These are phyloP conservation scores for Aspergillus conjunctus DNA, from an alignment of 495 filamentous ascomycete species.

Conservation along the genomic window DNA sequence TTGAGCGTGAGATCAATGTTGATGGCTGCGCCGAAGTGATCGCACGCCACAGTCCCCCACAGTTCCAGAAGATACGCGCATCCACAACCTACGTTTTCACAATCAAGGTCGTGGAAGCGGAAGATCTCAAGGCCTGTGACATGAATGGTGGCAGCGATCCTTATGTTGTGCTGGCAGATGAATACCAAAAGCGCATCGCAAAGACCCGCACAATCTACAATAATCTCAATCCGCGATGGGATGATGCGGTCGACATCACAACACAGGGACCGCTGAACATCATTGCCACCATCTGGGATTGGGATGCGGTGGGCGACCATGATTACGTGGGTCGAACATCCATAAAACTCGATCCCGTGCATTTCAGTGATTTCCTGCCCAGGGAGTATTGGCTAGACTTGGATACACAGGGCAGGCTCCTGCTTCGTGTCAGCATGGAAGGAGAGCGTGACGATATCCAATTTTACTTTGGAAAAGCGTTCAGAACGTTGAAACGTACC, in stretches of 20 bases:
- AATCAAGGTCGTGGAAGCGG: conserved; percentile 98
- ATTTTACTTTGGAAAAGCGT: conserved; percentile 97
- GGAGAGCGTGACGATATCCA: conserved; percentile 97
- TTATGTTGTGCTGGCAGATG: conserved; percentile 94
- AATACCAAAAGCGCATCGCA: conserved; percentile 95
- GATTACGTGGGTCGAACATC: conserved; percentile 95
- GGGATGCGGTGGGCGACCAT: conserved; percentile 95
- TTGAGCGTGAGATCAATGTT: conserved; percentile 89
- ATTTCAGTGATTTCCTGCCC: conserved; percentile 94
- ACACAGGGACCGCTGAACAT: conserved; percentile 89
- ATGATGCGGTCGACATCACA: conserved; percentile 94
- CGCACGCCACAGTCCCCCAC: conserved; percentile 61
- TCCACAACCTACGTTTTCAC: conserved; percentile 92
- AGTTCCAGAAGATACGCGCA: conserved; percentile 58
- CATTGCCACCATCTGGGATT: conserved; percentile 98
- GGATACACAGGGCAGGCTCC: conserved; percentile 88
- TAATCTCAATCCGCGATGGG: conserved; percentile 95
- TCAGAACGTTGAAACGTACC: conserved; percentile 89
- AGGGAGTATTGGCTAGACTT: conserved; percentile 97
- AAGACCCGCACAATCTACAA: conserved; percentile 92
- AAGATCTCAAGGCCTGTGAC: conserved; percentile 97
- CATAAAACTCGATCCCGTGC: conserved; percentile 88
- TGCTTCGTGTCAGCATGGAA: conserved; percentile 96
- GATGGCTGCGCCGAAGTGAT: conserved; percentile 88
- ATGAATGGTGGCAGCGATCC: conserved; percentile 93